Conservation (phyloP, 2,329 filamentous ascomycete genomes). For the Triangularia setosa region DNA sequence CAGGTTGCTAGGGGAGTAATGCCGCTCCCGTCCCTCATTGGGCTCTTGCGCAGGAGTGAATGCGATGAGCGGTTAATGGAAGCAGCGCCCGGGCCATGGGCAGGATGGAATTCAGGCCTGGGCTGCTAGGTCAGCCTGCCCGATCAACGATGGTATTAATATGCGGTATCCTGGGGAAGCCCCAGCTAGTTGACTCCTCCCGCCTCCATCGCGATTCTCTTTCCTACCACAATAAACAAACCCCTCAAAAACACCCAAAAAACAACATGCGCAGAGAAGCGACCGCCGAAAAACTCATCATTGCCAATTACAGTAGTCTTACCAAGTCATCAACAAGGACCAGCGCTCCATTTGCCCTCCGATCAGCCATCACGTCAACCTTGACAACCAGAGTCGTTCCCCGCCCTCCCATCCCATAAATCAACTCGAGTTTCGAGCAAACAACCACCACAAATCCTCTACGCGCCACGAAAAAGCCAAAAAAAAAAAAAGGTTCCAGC, state of each 20-base stretch:
- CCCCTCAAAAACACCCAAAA: constrained; percentile 13
- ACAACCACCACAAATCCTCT: not conserved
- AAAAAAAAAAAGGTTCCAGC: not conserved
- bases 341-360: constrained; percentile 7
- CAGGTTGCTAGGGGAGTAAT: not conserved
- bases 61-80: not conserved
- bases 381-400: constrained; percentile 11
- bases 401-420: constrained; percentile 17
- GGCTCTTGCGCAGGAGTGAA: not conserved
- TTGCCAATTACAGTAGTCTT: constrained; percentile 20
- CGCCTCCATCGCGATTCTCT: constrained; percentile 23
- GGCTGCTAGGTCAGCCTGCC: not conserved
- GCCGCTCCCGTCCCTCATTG: not conserved
- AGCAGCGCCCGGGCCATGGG: not conserved
- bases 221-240: constrained; percentile 13
- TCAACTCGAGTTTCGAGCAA: constrained; percentile 2
- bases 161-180: not conserved
- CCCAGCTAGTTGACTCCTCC: constrained; percentile 6
- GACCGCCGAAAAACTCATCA: constrained; percentile 21
- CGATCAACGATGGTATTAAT: not conserved
- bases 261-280: constrained; percentile 27
- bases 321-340: constrained; percentile 11
- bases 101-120: not conserved
- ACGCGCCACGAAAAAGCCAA: not conserved
- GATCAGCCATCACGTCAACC: constrained; percentile 11